Conservation (phyloP, 331 rosid genomes). For the Phaseolus coccineus region DNA sequence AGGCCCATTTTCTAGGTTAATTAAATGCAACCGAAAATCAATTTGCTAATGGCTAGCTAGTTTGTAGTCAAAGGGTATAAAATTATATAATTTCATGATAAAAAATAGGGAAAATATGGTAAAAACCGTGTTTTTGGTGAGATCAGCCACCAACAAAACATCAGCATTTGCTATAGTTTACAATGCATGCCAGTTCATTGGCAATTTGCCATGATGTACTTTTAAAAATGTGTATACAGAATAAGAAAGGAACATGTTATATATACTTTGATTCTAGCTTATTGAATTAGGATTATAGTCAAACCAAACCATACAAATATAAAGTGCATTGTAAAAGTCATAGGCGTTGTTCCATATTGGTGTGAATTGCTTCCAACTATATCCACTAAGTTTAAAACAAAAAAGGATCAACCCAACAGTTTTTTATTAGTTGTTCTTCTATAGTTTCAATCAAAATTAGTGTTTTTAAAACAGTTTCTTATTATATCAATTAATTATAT, state of each 20-base stretch:
- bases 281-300: neutral
- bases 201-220: slow-evolving; percentile 13
- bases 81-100: slow-evolving; percentile 6
- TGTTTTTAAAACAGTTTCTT: no score
- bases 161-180: slow-evolving; percentile 34
- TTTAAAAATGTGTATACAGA: neutral
- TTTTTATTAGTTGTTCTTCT: no score
- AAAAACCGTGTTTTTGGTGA: slow-evolving; percentile 73
- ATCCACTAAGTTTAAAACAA: neutral
- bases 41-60: slow-evolving; percentile 7
- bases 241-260: slow-evolving; percentile 1
- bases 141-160: slow-evolving; percentile 38
- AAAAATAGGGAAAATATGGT: slow-evolving; percentile 42
- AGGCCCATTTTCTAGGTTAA: slow-evolving; percentile 7
- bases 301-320: neutral
- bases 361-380: neutral
- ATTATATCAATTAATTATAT: no score
- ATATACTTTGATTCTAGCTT: neutral
- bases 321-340: neutral
- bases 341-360: slow-evolving; percentile 24
- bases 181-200: slow-evolving; percentile 51
- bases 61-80: slow-evolving; percentile 40
- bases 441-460: no score
- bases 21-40: slow-evolving; percentile 26
- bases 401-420: neutral